Base-by-base conservation (phyloP, 2,329 filamentous ascomycete genomes). In the Paecilomyces sp. region DNA sequence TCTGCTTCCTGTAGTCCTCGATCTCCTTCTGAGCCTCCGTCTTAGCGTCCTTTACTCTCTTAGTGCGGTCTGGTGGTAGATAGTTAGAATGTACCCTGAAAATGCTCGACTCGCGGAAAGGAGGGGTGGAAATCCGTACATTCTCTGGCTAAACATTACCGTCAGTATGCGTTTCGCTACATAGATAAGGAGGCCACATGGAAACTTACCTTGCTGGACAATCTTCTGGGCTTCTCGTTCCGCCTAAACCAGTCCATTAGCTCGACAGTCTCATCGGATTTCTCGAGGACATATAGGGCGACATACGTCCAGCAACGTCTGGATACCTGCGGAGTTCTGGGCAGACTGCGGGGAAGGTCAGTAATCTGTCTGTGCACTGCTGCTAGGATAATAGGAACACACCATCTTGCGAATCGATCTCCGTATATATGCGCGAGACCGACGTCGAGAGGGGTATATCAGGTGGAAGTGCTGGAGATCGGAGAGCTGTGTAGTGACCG, bases 151-250 rank as follows among this genome's bases (percentile, higher is more conserved):
- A 68, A 58, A 67, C 51, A 41, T 64, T 60, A 58, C 11, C 30
- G 51, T 56, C 22, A 56, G 58, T 18, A 47, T 47, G 15, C 41
- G 41, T 60, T 68, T 77, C 57, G 31, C 13, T 55, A 53, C 4
- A 22, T 55, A 28, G n/a, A 24, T 2, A 30, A 41, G 2, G 50
- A 47, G 22, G 4, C 22, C 30, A 50, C 47, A 25, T 54, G 41
- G 4, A 12, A 41, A 75, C 80, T 62, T 77, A 95, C 93, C 90
- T 85, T 94, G 92, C 78, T 97, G 93, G 60, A 99, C 92, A 76
- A 99, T 99, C 85, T 97, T 97, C 80, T 96, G 93, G 63, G 94
- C 94, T 78, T 97, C 93, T 79, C 92, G 89, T 85, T 99, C 94
- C 70, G 94, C 92, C 93, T 97, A 68, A 7, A 15, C 57, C 61